Percentiles rank a stretch among this genome's conserved stretches.
These are phyloP conservation scores for Leccinum ponderosum DNA, from an alignment of 1,284 basidiomycete genomes.

Conservation along the genomic window DNA sequence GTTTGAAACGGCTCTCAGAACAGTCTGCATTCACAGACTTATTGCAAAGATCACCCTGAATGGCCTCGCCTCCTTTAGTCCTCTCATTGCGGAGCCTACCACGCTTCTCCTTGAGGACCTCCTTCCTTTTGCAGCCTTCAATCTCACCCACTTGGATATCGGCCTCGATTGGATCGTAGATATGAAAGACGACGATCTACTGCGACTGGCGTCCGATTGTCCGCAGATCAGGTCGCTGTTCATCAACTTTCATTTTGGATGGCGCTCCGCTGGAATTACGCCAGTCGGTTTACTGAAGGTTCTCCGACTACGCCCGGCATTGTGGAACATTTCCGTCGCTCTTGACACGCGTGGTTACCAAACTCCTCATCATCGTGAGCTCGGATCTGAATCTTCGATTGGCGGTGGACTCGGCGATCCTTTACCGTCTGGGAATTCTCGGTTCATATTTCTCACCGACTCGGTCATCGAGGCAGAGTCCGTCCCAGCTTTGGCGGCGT, in stretches of 20 bases:
- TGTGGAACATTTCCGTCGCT: not conserved
- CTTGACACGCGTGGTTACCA: not conserved
- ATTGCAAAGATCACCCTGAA: not conserved
- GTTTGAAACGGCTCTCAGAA: not conserved
- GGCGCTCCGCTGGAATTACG: not conserved
- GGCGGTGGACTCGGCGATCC: not conserved
- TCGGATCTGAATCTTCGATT: not conserved
- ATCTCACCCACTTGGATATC: not conserved
- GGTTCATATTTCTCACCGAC: not conserved
- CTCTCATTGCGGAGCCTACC: not conserved
- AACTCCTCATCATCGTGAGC: not conserved
- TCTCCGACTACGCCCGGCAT: not conserved
- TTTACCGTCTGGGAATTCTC: not conserved
- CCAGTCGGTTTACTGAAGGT: not conserved
- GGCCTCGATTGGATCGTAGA: not conserved
- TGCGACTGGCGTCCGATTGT: not conserved
- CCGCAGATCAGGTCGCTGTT: not conserved
- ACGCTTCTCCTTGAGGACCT: not conserved
- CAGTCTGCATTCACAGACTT: not conserved
- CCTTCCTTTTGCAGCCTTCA: not conserved
- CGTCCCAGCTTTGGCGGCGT: not conserved
- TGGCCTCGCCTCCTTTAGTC: not conserved
- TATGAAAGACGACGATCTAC: not conserved
- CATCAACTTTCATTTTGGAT: not conserved
- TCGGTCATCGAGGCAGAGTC: not conserved